Evolutionary conservation across 176 grass and related monocot genomes (phyloP), one percentile per base, ranked within the genome.

Genomic region (Rhynchospora pubera): DNA sequence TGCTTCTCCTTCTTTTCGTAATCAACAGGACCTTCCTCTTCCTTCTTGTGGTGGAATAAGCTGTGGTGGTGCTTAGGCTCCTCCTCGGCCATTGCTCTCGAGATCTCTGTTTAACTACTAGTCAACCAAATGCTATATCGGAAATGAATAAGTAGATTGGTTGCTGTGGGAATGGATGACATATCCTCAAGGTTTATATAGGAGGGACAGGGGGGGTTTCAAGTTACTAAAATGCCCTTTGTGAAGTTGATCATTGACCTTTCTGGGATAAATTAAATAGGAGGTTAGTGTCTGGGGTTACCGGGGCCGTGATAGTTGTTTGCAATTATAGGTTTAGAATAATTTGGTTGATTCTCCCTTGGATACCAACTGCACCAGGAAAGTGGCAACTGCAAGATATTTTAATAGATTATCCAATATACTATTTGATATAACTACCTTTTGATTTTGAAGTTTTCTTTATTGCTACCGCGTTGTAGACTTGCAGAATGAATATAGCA

Each of bases 1-100:
- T 91, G 86, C 84, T 92, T 95, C 84, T 85, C 93, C 73, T 94
- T 45, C 79, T 94, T 91, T 64, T 88, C 65, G 43, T 92, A 80
- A 76, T 90, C 85, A 57, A 93, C 85, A 56, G 82, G 83, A 3
- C 61, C 63, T 56, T 79, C 62, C 46, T 14, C 59, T 57, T 89
- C 87, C 72, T 87, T 79, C 64, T 91, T 78, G 80, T 88, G 84
- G 59, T 84, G 83, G 90, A 92, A 91, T 66, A 91, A 78, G 84
- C 90, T 90, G 93, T 93, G 85, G 84, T 89, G 91, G 28, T 93
- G 69, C 87, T 93, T 86, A 85, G 87, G 47, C 47, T 53, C 47
- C 71, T 75, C 83, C 87, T 87, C 91, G 5, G 86, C 79, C 90
- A 90, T 90, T 62, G 55, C 5, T 64, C 10, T 39, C 13, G 14